A percentile compares a stretch with the other conserved stretches of the same genome.
phyloP scores from a whole-genome alignment of 371 early-diverging fungal genomes.

The Mortierella sp. region DNA sequence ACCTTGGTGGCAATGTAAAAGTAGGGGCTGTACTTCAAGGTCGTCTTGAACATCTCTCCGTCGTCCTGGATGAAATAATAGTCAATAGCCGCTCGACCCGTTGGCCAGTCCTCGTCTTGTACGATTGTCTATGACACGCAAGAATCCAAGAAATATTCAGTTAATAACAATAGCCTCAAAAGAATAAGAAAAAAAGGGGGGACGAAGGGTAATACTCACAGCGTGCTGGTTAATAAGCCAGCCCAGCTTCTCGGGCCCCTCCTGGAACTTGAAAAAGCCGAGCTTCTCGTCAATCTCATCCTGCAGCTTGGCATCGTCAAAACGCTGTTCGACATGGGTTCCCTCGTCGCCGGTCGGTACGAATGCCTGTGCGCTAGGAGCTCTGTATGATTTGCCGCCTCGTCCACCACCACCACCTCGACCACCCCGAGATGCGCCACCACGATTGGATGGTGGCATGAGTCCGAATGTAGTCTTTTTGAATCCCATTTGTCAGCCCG shows the following conservation, averaged over 20 bases:
- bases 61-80: conserved; percentile 94
- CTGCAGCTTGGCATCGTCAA: conserved; percentile 49
- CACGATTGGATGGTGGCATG: conserved; percentile 40
- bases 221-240: conserved; percentile 97
- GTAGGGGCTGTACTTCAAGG: conserved; percentile 89
- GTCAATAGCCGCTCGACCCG: conserved; percentile 87
- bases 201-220: conserved; percentile 59
- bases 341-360: conserved; percentile 50
- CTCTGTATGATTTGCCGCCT: conserved; percentile 41
- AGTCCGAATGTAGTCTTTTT: conserved; percentile 53
- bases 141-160: not conserved
- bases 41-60: conserved; percentile 91
- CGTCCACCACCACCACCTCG: conserved; percentile 37
- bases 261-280: conserved; percentile 85
- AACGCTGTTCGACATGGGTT: conserved; percentile 51
- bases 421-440: conserved; percentile 27
- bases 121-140: conserved; percentile 66
- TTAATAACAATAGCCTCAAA: not conserved
- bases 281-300: conserved; percentile 84
- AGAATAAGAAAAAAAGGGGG: not conserved
- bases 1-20: conserved; percentile 90
- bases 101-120: conserved; percentile 72
- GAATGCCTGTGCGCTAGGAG: conserved; percentile 28
- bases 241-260: conserved; percentile 86
- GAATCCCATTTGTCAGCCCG: conserved; percentile 35